Evolutionary conservation across 495 filamentous ascomycete species (phyloP), one percentile per base, ranked within the genome.

Genomic region (Xylaria castorea): DNA sequence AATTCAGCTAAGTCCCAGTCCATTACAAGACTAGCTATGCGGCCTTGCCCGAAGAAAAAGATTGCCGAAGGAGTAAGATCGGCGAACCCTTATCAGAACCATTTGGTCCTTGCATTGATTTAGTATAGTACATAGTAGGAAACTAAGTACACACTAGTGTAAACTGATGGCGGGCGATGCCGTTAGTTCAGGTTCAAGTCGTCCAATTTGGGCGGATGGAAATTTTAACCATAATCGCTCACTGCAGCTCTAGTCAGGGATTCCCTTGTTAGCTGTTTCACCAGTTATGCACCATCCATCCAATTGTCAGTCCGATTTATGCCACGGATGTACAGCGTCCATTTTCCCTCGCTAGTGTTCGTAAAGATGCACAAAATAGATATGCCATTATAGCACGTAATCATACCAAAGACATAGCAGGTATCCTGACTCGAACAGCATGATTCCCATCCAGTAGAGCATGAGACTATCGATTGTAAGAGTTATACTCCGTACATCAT

Each of bases 221-320:
- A n/a, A 30, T 30, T 30, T 11, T 55, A 12, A 51, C 50, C n/a
- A 25, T 3, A 55, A 55, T 30, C 51, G 14, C 51, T 55, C 51
- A 30, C 51, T 27, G 16, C 8, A 4, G 4, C 22, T 55, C 12
- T 14, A 6, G 8, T 1, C 51, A 30, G 25, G 25, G 51, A 55
- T 16, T 55, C 8, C 51, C 36, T 40, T 63, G 30, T 63, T 63
- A 63, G 60, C 20, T 38, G 60, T 63, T 63, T 42, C 38, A 63
- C 60, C 22, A 63, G 34, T 25, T 40, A 63, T 63, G 60, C 60
- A 63, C n/a, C 0, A 27, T 20, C 22, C 25, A 30, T 25, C 60
- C 36, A 8, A 63, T 1, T 27, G 60, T 22, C 32, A 63, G 18
- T 9, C 8, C 18, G 16, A 58, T 22, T 60, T 60, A 60, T 38